Percentiles rank a stretch among this genome's conserved stretches.
Evolutionary conservation across 1,139 yeast genomes (phyloP).

Genomic region (Suhomyces wounanorum): DNA sequence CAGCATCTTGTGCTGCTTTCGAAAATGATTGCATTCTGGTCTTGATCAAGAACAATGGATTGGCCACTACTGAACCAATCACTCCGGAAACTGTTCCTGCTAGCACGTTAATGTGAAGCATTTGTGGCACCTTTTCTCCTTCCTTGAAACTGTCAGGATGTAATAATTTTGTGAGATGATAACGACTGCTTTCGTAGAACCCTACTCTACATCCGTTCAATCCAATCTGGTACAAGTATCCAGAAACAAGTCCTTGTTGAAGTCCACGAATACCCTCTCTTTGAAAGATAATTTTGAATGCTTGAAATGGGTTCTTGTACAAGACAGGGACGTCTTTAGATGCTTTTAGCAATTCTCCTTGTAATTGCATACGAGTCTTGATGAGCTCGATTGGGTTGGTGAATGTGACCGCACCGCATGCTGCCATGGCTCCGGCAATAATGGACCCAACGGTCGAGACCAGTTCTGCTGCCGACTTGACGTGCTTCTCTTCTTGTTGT

Average conservation of each 20-base stretch:
- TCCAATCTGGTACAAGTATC: conserved; percentile 85
- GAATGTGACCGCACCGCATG: conserved; percentile 96
- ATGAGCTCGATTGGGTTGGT: conserved; percentile 95
- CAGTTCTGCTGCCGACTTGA: conserved; percentile 45
- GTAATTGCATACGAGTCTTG: conserved; percentile 94
- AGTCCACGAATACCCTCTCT: conserved; percentile 87
- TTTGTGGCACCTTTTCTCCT: conserved; percentile 51
- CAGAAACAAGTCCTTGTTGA: conserved; percentile 84
- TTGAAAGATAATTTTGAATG: conserved; percentile 67
- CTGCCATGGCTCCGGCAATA: conserved; percentile 91
- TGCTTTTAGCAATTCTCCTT: conserved; percentile 76
- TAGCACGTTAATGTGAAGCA: conserved; percentile 64
- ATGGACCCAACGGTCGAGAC: conserved; percentile 78
- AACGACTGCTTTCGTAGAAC: conserved; percentile 84
- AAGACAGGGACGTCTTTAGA: conserved; percentile 50
- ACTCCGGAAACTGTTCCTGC: conserved; percentile 87
- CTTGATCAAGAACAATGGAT: conserved; percentile 88
- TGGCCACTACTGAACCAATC: conserved; percentile 86
- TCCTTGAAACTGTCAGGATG: conserved; percentile 52
- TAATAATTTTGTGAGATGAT: conserved; percentile 53
- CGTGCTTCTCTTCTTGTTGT: conserved; percentile 8
- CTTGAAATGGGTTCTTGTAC: conserved; percentile 86
- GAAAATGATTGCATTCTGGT: conserved; percentile 96
- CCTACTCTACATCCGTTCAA: conserved; percentile 94
- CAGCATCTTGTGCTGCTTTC: conserved; percentile 34